Conservation (phyloP, 2,329 filamentous ascomycete species). For the Claviceps africana region DNA sequence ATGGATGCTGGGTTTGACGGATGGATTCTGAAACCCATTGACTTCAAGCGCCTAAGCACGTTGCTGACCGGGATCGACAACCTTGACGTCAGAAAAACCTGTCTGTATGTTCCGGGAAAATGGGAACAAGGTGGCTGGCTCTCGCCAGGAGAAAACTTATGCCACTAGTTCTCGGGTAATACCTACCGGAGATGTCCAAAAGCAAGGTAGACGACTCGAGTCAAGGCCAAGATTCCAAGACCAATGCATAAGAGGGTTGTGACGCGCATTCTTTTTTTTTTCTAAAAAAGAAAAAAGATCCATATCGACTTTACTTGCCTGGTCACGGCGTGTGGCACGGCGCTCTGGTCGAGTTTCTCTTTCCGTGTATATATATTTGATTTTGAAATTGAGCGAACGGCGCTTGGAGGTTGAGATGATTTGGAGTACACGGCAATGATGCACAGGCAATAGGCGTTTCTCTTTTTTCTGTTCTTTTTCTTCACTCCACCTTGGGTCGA, state of each 20-base stretch:
- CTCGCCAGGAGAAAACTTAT: constrained; percentile 6
- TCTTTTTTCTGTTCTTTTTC: too few species aligned
- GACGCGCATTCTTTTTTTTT: not conserved
- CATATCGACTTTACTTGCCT: not conserved
- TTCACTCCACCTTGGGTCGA: too few species aligned
- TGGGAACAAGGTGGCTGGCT: constrained; percentile 92
- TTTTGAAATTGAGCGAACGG: not conserved
- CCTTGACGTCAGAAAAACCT: constrained; percentile 39
- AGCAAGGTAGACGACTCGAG: not conserved
- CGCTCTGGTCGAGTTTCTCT: not conserved
- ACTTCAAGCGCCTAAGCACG: constrained; percentile 59
- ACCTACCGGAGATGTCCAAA: constrained; percentile 13
- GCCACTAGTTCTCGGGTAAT: constrained; percentile 13
- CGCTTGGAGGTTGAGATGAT: not conserved
- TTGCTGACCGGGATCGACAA: constrained; percentile 58
- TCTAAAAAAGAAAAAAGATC: too few species aligned
- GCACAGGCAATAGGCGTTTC: not conserved
- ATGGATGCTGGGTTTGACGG: constrained; percentile 72
- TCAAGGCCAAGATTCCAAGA: not conserved
- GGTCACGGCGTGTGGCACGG: not conserved
- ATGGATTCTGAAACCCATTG: constrained; percentile 81
- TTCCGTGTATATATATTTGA: not conserved
- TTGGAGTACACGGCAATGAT: not conserved
- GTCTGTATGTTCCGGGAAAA: constrained; percentile 53
- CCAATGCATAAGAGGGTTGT: not conserved